A percentile compares a stretch with the other conserved stretches of the same genome.
These are phyloP conservation scores for Corynascus novoguineensis DNA, from an alignment of 495 filamentous ascomycete genomes.

Conservation along the genomic window DNA sequence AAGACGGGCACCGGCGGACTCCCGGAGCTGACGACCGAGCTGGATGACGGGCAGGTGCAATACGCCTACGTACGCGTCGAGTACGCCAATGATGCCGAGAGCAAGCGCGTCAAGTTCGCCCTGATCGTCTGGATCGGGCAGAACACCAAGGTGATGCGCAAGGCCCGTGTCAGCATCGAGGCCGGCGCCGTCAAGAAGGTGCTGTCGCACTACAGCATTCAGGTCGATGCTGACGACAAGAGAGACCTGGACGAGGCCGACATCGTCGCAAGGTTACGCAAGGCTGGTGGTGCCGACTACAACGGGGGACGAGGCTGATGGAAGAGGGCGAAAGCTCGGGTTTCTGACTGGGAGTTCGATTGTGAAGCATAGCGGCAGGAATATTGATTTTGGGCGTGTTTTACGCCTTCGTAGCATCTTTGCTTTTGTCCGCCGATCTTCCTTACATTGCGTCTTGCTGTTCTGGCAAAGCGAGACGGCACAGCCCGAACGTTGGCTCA, in stretches of 20 bases:
- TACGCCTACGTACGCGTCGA: conserved; percentile 56
- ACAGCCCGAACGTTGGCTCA: too few relatives aligned
- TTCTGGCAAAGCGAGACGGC: too few relatives aligned
- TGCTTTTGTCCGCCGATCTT: too few relatives aligned
- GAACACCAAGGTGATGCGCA: conserved; percentile 53
- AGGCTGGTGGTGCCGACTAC: conserved; percentile 56
- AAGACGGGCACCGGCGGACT: conserved; percentile 48
- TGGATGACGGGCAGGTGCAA: conserved; percentile 47
- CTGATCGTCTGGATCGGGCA: conserved; percentile 54
- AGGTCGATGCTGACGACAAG: conserved; percentile 48
- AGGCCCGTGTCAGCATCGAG: conserved; percentile 54
- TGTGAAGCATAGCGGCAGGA: conserved; percentile 10
- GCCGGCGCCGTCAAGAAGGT: conserved; percentile 51
- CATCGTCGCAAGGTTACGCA: conserved; percentile 45
- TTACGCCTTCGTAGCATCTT: too few relatives aligned
- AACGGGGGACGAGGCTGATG: conserved; percentile 50
- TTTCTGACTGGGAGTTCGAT: neutral
- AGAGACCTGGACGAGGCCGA: conserved; percentile 50
- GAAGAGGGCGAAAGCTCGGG: neutral
- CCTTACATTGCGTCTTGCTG: too few relatives aligned
- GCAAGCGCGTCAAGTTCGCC: conserved; percentile 53
- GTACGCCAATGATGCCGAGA: conserved; percentile 56
- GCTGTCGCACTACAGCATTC: conserved; percentile 48
- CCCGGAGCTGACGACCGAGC: conserved; percentile 39
- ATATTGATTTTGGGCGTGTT: conserved; percentile 9